Base-by-base conservation (phyloP, 1,139 yeast species). In the Eremothecium cymbalariae region DNA sequence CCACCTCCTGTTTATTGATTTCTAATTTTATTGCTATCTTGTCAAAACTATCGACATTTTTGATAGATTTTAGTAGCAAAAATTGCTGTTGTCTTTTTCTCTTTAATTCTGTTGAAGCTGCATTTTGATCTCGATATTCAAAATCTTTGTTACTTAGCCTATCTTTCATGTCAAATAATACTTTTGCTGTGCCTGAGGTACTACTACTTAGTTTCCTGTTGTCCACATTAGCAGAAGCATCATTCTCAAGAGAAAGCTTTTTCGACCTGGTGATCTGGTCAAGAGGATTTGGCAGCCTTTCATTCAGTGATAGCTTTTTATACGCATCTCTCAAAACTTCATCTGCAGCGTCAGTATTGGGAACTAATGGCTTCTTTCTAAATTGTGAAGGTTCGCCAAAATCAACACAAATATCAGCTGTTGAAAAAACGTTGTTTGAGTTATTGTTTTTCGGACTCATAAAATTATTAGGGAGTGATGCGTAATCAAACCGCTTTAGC, bases 1-100 rank as follows among this genome's bases (percentile, higher is more conserved):
- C 78, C 2, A 80, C 72, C 25, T 78, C 80, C 15, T 54, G 55
- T 34, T 77, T 63, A 12, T 82, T 67, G 50, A 68, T 67, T 36
- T 70, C 72, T 42, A 81, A 58, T 44, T 76, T 81, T 0, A 88
- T 80, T 47, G 88, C 78, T 2, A 84, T 76, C 6, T 78, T 70
- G 51, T 84, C 95, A 44, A 79, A 70, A 47, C 74, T 74, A 40
- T 75, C 79, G 19, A 73, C 72, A 17, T 73, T 73, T 41, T 68
- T 70, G 21, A 80, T 50, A 28, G 78, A 60, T 40, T 72, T 59
- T 1, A 65, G 58, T 22, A 80, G 51, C 21, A 60, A 51, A 7
- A 55, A 47, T 50, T 65, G 67, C 37, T 60, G 65, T 17, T 53
- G 53, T 44, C 47, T 47, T 41, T 37, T 41, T 42, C 48, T 48